Evolutionary conservation across 495 filamentous ascomycete species (phyloP), one percentile per base, ranked within the genome.

Genomic region (Lepraria neglecta): DNA sequence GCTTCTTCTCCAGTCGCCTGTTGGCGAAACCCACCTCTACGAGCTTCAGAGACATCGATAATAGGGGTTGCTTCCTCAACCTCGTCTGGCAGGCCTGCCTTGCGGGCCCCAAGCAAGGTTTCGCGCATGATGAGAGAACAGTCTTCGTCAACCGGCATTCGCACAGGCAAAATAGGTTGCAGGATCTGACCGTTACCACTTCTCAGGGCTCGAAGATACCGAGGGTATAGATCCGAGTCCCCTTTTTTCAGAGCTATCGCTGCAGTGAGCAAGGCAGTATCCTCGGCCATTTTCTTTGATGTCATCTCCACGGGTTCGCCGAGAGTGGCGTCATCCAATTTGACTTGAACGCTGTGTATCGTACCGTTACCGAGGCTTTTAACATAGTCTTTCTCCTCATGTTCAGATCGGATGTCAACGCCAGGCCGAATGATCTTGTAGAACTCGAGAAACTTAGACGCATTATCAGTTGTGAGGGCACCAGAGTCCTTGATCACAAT

Each of bases 401-500:
- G 31, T 57, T 70, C 67, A 14, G 60, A 28, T 17, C 65, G 27
- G 28, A 72, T 45, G n/a, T 75, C 73, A n/a, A 74, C 43, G 11
- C 61, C 58, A 9, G 57, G 64, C 15, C 72, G 67, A 1, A 66
- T 15, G n/a, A 73, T 67, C 53, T 69, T 74, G 47, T 71, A 74
- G 60, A 71, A 78, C 5, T 76, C 74, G 51, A 80, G 67, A 64
- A 79, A 80, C 19, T 66, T 69, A 31, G 60, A 66, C 17, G 73
- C 75, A 58, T 75, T 79, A 31, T 70, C 68, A 17, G 64, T 72
- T 38, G 72, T 77, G 38, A 80, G 65, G 9, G 69, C 63, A 24
- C 59, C 58, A 19, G 74, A 65, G 63, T 76, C 72, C 45, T 71
- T 74, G 47, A 76, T 65, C 28, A 73, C 56, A 43, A 78, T 66